A percentile compares a stretch with the other conserved stretches of the same genome.
These are phyloP conservation scores for Kregervanrija delftensis DNA, from an alignment of 805 yeast species.

Conservation along the genomic window DNA sequence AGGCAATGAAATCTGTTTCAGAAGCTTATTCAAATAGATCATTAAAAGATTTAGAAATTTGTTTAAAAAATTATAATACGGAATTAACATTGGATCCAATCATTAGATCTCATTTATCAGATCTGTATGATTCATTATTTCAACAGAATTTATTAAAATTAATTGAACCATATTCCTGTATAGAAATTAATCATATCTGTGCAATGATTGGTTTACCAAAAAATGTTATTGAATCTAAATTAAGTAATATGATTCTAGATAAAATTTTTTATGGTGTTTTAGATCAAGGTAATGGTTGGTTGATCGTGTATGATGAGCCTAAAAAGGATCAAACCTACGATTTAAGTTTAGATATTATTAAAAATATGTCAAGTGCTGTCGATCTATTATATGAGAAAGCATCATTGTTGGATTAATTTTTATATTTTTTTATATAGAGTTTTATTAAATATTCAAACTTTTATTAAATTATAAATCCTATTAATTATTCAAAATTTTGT, in stretches of 20 bases:
- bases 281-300: slow-evolving; percentile 98
- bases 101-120: slow-evolving; percentile 86
- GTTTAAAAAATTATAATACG: slow-evolving; percentile 58
- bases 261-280: slow-evolving; percentile 92
- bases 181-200: slow-evolving; percentile 87
- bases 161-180: slow-evolving; percentile 92
- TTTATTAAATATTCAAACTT: not conserved
- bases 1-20: slow-evolving; percentile 93
- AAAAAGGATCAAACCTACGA: slow-evolving; percentile 83
- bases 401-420: slow-evolving; percentile 58
- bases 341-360: slow-evolving; percentile 78
- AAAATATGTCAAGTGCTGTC: slow-evolving; percentile 80
- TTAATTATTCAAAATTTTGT: not conserved
- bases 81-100: slow-evolving; percentile 84
- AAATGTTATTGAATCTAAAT: slow-evolving; percentile 86
- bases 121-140: slow-evolving; percentile 84
- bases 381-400: slow-evolving; percentile 94
- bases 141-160: slow-evolving; percentile 92
- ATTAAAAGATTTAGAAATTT: slow-evolving; percentile 82
- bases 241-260: slow-evolving; percentile 94
- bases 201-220: slow-evolving; percentile 80
- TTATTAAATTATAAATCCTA: not conserved
- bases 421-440: not conserved
- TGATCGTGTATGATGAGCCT: slow-evolving; percentile 85
- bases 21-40: slow-evolving; percentile 86